phyloP scores from a whole-genome alignment of 2,329 filamentous ascomycete genomes.

The Magnaporthales sp. region DNA sequence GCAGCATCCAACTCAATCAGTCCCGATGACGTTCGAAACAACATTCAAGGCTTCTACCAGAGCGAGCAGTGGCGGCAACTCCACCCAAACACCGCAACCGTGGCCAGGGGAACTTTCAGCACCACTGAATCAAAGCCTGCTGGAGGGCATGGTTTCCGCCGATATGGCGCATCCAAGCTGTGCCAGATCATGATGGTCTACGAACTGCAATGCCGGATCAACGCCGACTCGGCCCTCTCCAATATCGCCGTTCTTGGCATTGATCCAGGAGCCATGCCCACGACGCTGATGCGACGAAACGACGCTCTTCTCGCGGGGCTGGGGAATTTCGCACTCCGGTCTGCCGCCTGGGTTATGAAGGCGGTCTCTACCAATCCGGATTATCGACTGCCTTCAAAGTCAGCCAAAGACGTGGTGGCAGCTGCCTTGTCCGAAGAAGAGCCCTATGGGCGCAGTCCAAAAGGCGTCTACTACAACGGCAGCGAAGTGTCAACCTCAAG shows the following conservation, averaged over 20 bases:
- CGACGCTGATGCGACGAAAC: conserved; percentile 13
- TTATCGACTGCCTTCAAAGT: conserved; percentile 17
- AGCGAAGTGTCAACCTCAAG: conserved; percentile 9
- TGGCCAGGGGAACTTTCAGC: conserved; percentile 19
- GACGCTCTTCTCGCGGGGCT: conserved; percentile 7
- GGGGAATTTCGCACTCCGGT: too few relatives aligned
- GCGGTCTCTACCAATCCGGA: too few relatives aligned
- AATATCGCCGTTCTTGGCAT: conserved; percentile 21
- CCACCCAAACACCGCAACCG: conserved; percentile 13
- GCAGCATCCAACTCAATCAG: conserved; percentile 4
- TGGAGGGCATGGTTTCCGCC: conserved; percentile 16
- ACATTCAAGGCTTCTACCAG: conserved; percentile 11
- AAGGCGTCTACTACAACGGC: conserved; percentile 23
- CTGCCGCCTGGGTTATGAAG: too few relatives aligned
- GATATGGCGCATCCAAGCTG: conserved; percentile 24
- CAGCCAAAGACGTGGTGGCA: conserved; percentile 20
- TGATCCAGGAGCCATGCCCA: conserved; percentile 24
- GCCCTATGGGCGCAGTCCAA: conserved; percentile 17
- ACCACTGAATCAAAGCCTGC: conserved; percentile 13
- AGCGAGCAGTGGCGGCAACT: conserved; percentile 16
- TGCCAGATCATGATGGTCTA: conserved; percentile 23
- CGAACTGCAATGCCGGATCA: conserved; percentile 20
- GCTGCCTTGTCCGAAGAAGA: conserved; percentile 17
- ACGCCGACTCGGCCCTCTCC: conserved; percentile 16
- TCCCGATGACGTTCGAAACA: conserved; percentile 11